Percentiles rank a stretch among this genome's conserved stretches.
phyloP scores from a whole-genome alignment of 495 filamentous ascomycete species.

The Trichoderma orchidacearum region DNA sequence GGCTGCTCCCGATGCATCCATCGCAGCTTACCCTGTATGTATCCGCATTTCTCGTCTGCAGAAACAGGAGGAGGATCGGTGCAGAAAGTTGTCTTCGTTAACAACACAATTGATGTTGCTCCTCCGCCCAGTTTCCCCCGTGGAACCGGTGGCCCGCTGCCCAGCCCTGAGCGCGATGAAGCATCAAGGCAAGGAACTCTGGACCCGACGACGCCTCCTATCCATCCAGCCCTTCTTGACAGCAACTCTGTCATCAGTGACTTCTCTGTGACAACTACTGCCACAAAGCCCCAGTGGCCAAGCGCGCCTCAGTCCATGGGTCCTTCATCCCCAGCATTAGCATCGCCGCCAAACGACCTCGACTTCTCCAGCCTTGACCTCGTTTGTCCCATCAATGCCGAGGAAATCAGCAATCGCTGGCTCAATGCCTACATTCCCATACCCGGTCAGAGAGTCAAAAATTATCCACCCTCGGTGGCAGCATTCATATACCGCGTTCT shows the following conservation, averaged over 20 bases:
- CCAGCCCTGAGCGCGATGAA: slow-evolving; percentile 2
- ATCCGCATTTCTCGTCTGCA: slow-evolving; percentile 1
- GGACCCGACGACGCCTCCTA: neutral
- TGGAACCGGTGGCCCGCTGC: neutral
- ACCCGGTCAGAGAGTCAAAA: slow-evolving; percentile 23
- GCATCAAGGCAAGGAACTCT: neutral
- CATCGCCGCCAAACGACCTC: neutral
- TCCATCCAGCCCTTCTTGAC: neutral
- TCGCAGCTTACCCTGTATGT: neutral
- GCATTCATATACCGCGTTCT: slow-evolving; percentile 27
- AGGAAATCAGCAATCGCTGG: slow-evolving; percentile 33
- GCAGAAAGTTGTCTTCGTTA: neutral
- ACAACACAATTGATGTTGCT: neutral
- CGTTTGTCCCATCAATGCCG: slow-evolving; percentile 27
- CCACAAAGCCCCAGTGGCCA: neutral
- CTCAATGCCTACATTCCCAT: slow-evolving; percentile 27
- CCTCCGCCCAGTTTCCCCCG: slow-evolving; percentile 1
- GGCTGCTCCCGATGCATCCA: slow-evolving; percentile 20
- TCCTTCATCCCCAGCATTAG: neutral
- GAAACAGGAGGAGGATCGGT: too few relatives aligned
- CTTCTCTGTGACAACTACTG: neutral
- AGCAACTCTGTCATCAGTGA: neutral
- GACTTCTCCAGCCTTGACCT: slow-evolving; percentile 18
- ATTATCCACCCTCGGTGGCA: slow-evolving; percentile 18
- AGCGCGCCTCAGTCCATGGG: neutral